A percentile compares a stretch with the other conserved stretches of the same genome.
phyloP scores from a whole-genome alignment of 2,329 filamentous ascomycete genomes.

The Trichoderma afroharzianum region DNA sequence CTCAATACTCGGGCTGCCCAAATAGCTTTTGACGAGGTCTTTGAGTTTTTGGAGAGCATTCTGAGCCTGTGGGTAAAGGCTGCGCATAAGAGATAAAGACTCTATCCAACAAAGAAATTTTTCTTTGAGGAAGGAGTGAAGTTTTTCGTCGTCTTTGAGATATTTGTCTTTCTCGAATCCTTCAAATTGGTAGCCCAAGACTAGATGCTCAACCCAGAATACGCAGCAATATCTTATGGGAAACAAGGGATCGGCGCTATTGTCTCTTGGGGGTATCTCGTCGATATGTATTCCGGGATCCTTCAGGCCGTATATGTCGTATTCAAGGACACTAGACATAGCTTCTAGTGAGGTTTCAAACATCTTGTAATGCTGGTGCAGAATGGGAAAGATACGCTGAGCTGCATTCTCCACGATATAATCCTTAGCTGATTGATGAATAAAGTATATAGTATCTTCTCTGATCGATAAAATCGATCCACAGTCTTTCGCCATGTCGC shows the following conservation, averaged over 20 bases:
- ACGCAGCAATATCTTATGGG: background rate
- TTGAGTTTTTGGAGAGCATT: background rate
- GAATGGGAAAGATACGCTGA: background rate
- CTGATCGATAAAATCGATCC: background rate
- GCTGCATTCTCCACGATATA: background rate
- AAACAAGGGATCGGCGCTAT: background rate
- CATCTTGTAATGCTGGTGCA: background rate
- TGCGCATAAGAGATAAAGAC: background rate
- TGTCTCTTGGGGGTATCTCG: rapidly evolving
- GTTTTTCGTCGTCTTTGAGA: background rate
- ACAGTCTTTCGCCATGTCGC: background rate
- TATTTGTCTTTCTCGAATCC: background rate
- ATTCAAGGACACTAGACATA: background rate
- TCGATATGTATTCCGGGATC: background rate
- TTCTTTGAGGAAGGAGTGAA: background rate
- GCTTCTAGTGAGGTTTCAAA: background rate
- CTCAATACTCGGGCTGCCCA: rapidly evolving
- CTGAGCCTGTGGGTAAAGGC: background rate
- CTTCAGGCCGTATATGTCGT: background rate
- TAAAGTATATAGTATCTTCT: background rate
- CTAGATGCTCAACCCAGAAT: background rate
- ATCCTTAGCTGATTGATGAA: background rate
- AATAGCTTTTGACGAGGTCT: background rate
- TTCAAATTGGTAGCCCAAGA: background rate
- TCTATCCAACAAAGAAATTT: background rate